Percentiles rank a stretch among this genome's conserved stretches.
These are phyloP conservation scores for Scopulariopsis brevicaulis DNA, from an alignment of 2,329 filamentous ascomycete species.

Conservation along the genomic window DNA sequence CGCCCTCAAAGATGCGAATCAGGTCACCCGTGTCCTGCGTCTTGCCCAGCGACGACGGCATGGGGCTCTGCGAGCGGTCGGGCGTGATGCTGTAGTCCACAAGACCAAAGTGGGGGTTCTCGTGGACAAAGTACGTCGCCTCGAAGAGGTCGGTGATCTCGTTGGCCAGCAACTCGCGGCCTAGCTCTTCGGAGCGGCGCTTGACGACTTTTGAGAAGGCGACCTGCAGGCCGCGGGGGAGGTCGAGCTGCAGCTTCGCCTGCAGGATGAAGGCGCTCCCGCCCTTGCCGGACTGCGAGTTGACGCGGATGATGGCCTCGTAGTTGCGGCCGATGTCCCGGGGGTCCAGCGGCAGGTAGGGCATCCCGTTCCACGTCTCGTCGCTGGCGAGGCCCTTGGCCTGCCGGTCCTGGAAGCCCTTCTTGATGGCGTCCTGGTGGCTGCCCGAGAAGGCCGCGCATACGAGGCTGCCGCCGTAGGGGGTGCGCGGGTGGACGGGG, in stretches of 20 bases:
- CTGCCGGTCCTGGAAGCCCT: slow-evolving; percentile 47
- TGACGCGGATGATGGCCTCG: slow-evolving; percentile 95
- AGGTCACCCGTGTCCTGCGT: slow-evolving; percentile 69
- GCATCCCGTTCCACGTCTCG: slow-evolving; percentile 51
- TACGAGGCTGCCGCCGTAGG: slow-evolving; percentile 73
- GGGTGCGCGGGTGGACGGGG: slow-evolving; percentile 68
- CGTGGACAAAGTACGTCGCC: slow-evolving; percentile 71
- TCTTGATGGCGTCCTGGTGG: slow-evolving; percentile 62
- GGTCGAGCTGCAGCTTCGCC: slow-evolving; percentile 77
- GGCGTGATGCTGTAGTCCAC: slow-evolving; percentile 86
- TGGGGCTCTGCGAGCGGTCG: slow-evolving; percentile 68
- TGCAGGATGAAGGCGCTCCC: slow-evolving; percentile 92
- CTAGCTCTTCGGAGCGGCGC: slow-evolving; percentile 64
- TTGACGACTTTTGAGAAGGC: slow-evolving; percentile 87
- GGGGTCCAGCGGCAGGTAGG: slow-evolving; percentile 88
- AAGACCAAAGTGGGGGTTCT: slow-evolving; percentile 74
- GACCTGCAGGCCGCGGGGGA: slow-evolving; percentile 84
- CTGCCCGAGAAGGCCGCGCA: slow-evolving; percentile 77
- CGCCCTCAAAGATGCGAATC: slow-evolving; percentile 72
- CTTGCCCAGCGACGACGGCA: slow-evolving; percentile 55
- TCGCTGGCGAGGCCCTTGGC: slow-evolving; percentile 41
- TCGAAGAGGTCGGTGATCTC: slow-evolving; percentile 89
- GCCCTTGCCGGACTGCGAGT: slow-evolving; percentile 94
- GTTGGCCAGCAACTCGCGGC: slow-evolving; percentile 69
- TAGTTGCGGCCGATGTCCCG: slow-evolving; percentile 90